Conservation (phyloP, 208 protist genomes). For the Blechomonas ayalai region DNA sequence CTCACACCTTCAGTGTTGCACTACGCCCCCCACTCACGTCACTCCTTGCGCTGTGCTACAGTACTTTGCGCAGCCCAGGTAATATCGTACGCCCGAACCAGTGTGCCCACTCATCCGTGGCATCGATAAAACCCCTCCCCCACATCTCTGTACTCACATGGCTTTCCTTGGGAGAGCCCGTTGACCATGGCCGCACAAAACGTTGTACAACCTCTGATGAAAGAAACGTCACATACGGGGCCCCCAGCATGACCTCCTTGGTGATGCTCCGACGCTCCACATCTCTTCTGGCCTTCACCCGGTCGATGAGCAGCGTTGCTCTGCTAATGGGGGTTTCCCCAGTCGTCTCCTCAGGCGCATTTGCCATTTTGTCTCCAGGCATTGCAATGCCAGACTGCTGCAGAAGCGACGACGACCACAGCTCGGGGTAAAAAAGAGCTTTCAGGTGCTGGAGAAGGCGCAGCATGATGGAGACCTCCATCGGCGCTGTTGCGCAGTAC, state of each 20-base stretch:
- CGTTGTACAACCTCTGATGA: slow-evolving; percentile 30
- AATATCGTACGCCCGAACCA: slow-evolving; percentile 8
- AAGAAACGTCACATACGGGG: slow-evolving; percentile 54
- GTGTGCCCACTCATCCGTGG: slow-evolving; percentile 3
- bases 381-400: neutral
- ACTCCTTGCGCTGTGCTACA: no score
- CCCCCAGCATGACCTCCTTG: slow-evolving; percentile 44
- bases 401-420: slow-evolving; percentile 27
- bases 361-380: neutral
- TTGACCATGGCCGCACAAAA: slow-evolving; percentile 26
- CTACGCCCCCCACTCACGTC: no score
- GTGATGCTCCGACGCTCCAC: slow-evolving; percentile 36
- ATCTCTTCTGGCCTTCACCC: slow-evolving; percentile 27
- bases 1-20: no score
- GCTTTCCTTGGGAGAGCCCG: no score
- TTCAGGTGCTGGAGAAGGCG: slow-evolving; percentile 41
- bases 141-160: no score
- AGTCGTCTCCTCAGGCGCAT: neutral
- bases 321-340: neutral
- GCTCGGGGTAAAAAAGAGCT: slow-evolving; percentile 40
- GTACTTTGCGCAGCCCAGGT: neutral
- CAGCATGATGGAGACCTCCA: slow-evolving; percentile 63
- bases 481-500: slow-evolving; percentile 50
- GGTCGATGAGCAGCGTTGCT: slow-evolving; percentile 9
- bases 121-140: no score